Conservation (phyloP, 176 grass and related monocot genomes). For the Saccharum officinarum region DNA sequence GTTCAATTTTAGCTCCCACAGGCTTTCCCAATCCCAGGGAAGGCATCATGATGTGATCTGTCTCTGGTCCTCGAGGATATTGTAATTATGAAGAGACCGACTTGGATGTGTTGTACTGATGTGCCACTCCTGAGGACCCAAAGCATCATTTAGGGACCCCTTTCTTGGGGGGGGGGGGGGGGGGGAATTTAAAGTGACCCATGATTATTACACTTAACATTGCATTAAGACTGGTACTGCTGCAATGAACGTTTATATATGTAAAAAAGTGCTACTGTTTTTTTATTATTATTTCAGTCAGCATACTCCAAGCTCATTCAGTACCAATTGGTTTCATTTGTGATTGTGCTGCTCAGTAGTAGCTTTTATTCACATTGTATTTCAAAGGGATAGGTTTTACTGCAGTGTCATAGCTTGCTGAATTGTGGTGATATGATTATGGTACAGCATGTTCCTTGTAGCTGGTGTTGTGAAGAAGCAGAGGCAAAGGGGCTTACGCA, state of each 20-base stretch:
- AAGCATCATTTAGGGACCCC: not conserved
- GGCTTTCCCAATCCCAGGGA: not conserved
- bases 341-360: not conserved
- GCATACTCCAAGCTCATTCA: not conserved
- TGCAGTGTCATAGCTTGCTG: not conserved
- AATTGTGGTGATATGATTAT: constrained; percentile 11
- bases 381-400: not conserved
- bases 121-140: not conserved
- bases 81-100: not conserved
- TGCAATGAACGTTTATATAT: not conserved
- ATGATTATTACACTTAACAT: not conserved
- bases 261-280: not conserved
- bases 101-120: constrained; percentile 6
- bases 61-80: not conserved
- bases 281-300: not conserved
- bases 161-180: not conserved
- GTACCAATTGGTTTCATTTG: not conserved
- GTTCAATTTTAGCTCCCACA: not conserved
- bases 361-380: not conserved
- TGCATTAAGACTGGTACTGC: not conserved
- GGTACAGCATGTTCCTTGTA: not conserved
- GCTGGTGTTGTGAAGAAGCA: not conserved
- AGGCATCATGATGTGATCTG: not conserved
- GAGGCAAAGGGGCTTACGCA: not conserved
- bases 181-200: not conserved